phyloP scores from a whole-genome alignment of 164 flowering plant species.

The Nymphaea colorata region DNA sequence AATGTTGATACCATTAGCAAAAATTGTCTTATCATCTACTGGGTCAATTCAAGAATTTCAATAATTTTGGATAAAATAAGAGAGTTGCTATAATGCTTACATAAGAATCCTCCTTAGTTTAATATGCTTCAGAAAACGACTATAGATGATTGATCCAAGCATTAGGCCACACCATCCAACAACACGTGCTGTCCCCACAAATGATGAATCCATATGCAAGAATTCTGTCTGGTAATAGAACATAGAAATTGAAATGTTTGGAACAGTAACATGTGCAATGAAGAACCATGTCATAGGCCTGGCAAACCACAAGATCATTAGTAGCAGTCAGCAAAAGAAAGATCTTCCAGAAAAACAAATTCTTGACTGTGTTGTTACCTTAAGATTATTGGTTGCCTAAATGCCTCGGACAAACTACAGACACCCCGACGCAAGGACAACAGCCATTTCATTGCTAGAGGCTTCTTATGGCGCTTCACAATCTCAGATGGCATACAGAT shows the following conservation, averaged over 20 bases:
- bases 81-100: conserved; percentile 30
- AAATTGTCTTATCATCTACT: too few relatives aligned
- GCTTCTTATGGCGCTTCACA: conserved; percentile 16
- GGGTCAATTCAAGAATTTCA: too few relatives aligned
- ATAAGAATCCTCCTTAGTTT: conserved; percentile 50
- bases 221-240: conserved; percentile 88
- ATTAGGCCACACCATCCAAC: conserved; percentile 84
- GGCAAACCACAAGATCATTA: conserved; percentile 3
- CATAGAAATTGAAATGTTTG: conserved; percentile 81
- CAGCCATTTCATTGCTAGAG: conserved; percentile 31
- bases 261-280: conserved; percentile 60
- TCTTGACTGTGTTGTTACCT: conserved; percentile 32
- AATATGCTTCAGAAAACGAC: conserved; percentile 61
- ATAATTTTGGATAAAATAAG: background rate
- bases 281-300: conserved; percentile 98
- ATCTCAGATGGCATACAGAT: background rate
- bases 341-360: too few relatives aligned
- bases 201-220: conserved; percentile 73
- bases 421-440: conserved; percentile 52
- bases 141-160: conserved; percentile 74
- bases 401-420: conserved; percentile 50
- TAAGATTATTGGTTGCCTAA: conserved; percentile 63
- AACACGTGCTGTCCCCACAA: conserved; percentile 78
- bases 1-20: too few relatives aligned
- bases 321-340: background rate